Percentiles rank a stretch among this genome's conserved stretches.
These are phyloP conservation scores for Diaporthe citriasiana DNA, from an alignment of 2,329 filamentous ascomycete species.

Conservation along the genomic window DNA sequence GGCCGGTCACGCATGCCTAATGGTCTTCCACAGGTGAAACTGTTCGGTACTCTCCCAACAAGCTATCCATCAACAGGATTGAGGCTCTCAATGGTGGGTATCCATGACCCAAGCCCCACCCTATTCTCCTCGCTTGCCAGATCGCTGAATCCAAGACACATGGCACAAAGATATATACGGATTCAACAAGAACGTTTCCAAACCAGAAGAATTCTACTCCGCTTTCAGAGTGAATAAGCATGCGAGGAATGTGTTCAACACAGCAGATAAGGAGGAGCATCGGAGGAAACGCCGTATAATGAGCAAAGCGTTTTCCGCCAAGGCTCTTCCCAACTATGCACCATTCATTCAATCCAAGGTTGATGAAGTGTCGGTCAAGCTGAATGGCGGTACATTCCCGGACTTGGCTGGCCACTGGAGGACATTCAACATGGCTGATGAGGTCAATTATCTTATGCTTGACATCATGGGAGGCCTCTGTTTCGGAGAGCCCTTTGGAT, in stretches of 20 bases:
- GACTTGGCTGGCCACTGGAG: neutral
- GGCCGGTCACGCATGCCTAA: too few relatives aligned
- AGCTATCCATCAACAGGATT: neutral
- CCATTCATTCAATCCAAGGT: neutral
- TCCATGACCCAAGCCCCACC: too few relatives aligned
- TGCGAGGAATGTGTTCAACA: neutral
- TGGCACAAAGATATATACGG: neutral
- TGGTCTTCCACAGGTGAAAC: neutral
- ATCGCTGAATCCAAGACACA: slow-evolving; percentile 49
- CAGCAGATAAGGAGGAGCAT: neutral
- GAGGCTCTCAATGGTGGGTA: neutral
- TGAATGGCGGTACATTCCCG: neutral
- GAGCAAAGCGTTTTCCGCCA: neutral
- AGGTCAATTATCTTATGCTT: neutral
- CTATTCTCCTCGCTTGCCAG: neutral
- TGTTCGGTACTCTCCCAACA: neutral
- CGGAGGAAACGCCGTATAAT: neutral
- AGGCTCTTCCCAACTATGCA: neutral
- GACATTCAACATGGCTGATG: neutral
- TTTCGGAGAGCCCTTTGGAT: neutral
- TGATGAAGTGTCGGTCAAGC: neutral
- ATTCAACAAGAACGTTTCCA: neutral
- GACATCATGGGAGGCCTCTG: neutral
- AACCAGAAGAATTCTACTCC: neutral
- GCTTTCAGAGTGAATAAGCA: slow-evolving; percentile 1